Base-by-base conservation (phyloP, 2,329 filamentous ascomycete species). In the Lithohypha guttulata region DNA sequence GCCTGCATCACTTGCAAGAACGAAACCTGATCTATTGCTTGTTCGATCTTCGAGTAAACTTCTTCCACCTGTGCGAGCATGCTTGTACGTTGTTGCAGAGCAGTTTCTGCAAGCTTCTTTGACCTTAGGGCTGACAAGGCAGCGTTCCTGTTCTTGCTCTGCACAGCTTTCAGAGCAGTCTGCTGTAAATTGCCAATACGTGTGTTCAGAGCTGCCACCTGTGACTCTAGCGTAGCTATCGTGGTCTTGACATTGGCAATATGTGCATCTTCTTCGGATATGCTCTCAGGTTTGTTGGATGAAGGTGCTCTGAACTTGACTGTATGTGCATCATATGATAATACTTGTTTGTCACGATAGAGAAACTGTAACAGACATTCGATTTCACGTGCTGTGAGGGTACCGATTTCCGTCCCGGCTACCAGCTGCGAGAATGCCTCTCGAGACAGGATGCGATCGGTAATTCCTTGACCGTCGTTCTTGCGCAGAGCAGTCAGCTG, bases 51-150 rank as follows among this genome's bases (percentile, higher is more conserved):
- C n/a, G 70, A 61, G 39, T 85, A 82, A 0, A 93, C 79, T 46
- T 84, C 77, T 60, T 96, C 86, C 1, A 98, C 71, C 59, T 94
- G 86, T 28, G 69, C 66, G 2, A 94, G 71, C 0, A 83, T 83
- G 6, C 78, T 77, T 20, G 79, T 75, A 9, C 87, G 77, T 47
- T 77, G 75, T 20, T 75, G 66, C 0, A 96, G 69, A 8, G 78
- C 81, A 2, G 73, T 65, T 58, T 95, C 86, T 19, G 81, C 78
- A 6, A 83, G 65, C 59, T 91, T 95, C 65, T 85, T 93, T 4
- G 78, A 82, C 36, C 81, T 79, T 9, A 98, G 70, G 0, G 84
- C 79, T 1, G 82, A 79, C 21, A 89, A 71, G 7, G 89, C 91
- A 0, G 79, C 71, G 17, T 81, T 64, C 30, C 76, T 73, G 57